Base-by-base conservation (phyloP, 805 yeast species). In the Candida pseudofarinosa region DNA sequence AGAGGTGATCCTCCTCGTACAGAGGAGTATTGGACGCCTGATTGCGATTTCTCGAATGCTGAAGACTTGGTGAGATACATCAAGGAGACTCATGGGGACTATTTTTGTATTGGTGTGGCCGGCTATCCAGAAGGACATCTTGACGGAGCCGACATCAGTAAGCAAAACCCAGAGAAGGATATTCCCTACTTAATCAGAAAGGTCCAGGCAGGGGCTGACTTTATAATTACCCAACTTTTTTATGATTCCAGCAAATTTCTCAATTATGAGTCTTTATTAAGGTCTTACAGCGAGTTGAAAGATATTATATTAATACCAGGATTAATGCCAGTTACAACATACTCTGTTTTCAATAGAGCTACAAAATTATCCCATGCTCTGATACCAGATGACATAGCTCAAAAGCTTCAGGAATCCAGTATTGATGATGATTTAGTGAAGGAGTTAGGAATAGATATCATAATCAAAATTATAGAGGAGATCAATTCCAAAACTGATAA, bases 121-220 rank as follows among this genome's bases (percentile, higher is more conserved):
- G 97, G 95, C 1, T 91, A 91, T 62, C 97, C 99, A 6, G 99
- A 91, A 60, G 99, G 99, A 15, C 97, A 91, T 64, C 89, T 88
- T 30, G 96, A 90, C 52, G 91, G 95, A 12, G 74, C 88, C 1
- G 87, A 83, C 52, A 73, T 67, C 37, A 63, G 79, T 6, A 73
- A 72, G 30, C 96, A 89, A 60, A 77, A 80, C 53, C 80, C 83
- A 1, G 58, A 60, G 17, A 74, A 74, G 37, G 99, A 91, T 62
- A 56, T 91, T 37, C 91, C 93, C 4, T 88, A 63, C 57, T 73
- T 93, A 62, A 77, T 81, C 39, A 95, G 88, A 51, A 93, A 93
- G 61, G 76, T 91, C 18, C 76, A 81, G 44, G 97, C 98, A 1
- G 99, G 99, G 35, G 99, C 98, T 1, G 95, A 88, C 56, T 93